Base-by-base conservation (phyloP, 2,329 filamentous ascomycete genomes). In the Neopestalotiopsis rosae region DNA sequence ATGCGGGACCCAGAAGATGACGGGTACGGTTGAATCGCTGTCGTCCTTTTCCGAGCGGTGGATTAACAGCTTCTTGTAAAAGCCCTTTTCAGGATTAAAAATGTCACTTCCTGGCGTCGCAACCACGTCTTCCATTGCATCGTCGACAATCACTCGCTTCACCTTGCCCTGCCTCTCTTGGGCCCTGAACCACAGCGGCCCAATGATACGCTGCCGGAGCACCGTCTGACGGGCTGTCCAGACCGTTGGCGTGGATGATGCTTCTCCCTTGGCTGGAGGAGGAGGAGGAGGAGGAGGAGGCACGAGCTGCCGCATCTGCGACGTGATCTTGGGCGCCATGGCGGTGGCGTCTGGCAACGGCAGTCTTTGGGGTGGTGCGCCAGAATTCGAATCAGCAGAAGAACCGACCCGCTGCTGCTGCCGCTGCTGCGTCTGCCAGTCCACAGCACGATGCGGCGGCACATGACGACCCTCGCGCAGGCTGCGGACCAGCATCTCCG, bases 241-340 rank as follows among this genome's bases (percentile, higher is more conserved):
- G 40, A 17, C 5, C 20, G 3, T 28, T 28, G 42, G 14, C 13
- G 13, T 17, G 20, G 5, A 10, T 40, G 24, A 28, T 28, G 24
- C 24, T 28, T 28, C 24, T 28, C 24, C 20, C 2, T 24, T 20
- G n/a, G 14, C 28, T 17, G 24, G 45, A 30, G 28, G 28, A 79
- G n/a, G 84, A 81, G 70, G 90, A 79, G n/a, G 84, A 81, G 24
- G 45, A 30, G 28, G 28, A 79, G n/a, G 84, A 81, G 70, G 90
- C 61, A 5, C 32, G 7, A 97, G 80, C 69, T 89, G 86, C 1
- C 84, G 82, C 73, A 95, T 89, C 5, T 85, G 80, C 67, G 91
- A 87, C 1, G 81, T 88, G 69, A 97, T 88, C 77, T 97, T 97
- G 1, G 89, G 88, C 1, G 95, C 95, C 74, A 91, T 87, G 10